Evolutionary conservation across 2,329 filamentous ascomycete species (phyloP).

Genomic region (Blumeriella jaapii): DNA sequence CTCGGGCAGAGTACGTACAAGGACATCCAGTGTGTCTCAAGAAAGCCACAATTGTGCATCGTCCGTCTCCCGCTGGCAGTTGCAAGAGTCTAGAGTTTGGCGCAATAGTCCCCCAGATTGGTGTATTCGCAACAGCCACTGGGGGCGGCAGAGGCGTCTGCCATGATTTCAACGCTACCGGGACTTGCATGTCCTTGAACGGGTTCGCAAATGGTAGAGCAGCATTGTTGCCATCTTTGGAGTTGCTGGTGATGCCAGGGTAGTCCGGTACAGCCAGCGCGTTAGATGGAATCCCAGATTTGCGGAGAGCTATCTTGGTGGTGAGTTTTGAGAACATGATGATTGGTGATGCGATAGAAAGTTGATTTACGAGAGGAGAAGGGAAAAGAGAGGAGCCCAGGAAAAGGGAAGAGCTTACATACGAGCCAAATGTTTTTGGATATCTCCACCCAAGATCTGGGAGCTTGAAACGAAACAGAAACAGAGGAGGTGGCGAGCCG

Average conservation of each 20-base stretch:
- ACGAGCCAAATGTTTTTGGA: too few species aligned
- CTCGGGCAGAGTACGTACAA: constrained; percentile 36
- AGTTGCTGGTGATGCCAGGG: constrained; percentile 5
- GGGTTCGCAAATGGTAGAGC: constrained; percentile 20
- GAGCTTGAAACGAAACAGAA: too few species aligned
- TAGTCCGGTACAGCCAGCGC: constrained; percentile 12
- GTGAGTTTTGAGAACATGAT: constrained; percentile 25
- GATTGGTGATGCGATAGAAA: not conserved
- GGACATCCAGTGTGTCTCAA: constrained; percentile 64
- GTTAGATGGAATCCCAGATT: constrained; percentile 23
- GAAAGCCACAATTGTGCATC: constrained; percentile 52
- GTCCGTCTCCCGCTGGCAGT: constrained; percentile 37
- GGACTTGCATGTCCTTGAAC: constrained; percentile 22
- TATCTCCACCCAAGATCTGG: not conserved
- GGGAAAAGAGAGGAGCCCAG: too few species aligned
- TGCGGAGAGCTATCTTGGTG: constrained; percentile 25
- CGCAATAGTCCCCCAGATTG: constrained; percentile 18
- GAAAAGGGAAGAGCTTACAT: too few species aligned
- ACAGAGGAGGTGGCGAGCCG: too few species aligned
- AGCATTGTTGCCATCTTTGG: constrained; percentile 13
- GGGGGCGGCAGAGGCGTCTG: constrained; percentile 21
- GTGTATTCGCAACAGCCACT: constrained; percentile 18
- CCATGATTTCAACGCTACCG: constrained; percentile 23
- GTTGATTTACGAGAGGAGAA: not conserved
- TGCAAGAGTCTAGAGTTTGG: constrained; percentile 16